These are phyloP conservation scores for Fusarium sp. DNA, from an alignment of 2,329 filamentous ascomycete genomes.

Conservation along the genomic window DNA sequence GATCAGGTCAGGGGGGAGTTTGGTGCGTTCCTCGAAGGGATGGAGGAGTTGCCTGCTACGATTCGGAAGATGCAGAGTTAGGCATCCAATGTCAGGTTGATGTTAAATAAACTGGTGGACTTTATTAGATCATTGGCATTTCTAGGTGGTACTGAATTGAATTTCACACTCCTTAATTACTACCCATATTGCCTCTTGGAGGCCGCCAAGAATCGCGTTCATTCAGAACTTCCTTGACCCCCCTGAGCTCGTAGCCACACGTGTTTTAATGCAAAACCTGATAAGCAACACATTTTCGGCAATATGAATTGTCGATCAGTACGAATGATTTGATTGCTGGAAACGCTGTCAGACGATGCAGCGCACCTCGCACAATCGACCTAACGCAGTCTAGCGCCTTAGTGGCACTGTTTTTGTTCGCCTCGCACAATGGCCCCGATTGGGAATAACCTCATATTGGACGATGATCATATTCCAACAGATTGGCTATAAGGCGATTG, in stretches of 20 bases:
- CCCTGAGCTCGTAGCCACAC: neutral
- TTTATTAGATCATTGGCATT: neutral
- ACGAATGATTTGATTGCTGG: neutral
- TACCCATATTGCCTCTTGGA: too few relatives aligned
- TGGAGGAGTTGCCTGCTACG: slow-evolving; percentile 26
- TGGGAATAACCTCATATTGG: slow-evolving; percentile 12
- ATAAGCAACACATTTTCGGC: neutral
- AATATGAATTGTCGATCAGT: neutral
- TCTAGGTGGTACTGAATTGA: neutral
- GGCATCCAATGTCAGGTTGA: fast-evolving
- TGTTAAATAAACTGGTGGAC: neutral
- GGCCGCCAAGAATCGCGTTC: neutral
- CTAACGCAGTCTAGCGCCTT: neutral
- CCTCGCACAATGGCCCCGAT: slow-evolving; percentile 26
- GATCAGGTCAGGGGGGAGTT: slow-evolving; percentile 30
- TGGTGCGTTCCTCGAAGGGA: slow-evolving; percentile 31
- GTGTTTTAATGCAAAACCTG: neutral
- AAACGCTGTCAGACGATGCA: slow-evolving; percentile 6
- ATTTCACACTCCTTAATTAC: neutral
- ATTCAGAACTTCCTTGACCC: neutral
- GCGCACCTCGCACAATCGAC: slow-evolving; percentile 24
- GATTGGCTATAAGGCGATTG: neutral
- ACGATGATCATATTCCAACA: neutral
- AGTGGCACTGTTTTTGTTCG: neutral
- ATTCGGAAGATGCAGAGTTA: slow-evolving; percentile 14